phyloP scores from a whole-genome alignment of 2,329 filamentous ascomycete genomes.

The Xenoacremonium recifei region DNA sequence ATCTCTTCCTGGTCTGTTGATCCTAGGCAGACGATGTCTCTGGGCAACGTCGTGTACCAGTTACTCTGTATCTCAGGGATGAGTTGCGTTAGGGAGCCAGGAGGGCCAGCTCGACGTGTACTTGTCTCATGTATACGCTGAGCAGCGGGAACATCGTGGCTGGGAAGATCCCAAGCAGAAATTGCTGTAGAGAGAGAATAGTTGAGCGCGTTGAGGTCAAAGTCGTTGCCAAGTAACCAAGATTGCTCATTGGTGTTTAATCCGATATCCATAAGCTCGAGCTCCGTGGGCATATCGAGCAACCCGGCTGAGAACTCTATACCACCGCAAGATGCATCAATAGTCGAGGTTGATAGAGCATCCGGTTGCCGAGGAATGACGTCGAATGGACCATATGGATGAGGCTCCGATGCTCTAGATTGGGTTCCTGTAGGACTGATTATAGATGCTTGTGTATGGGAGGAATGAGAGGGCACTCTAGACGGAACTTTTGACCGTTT shows the following conservation, averaged over 20 bases:
- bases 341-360: too few species aligned
- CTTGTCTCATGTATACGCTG: not conserved
- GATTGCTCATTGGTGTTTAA: not conserved
- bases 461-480: not conserved
- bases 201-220: not conserved
- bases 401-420: not conserved
- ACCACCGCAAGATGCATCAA: too few species aligned
- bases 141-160: not conserved
- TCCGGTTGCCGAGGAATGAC: not conserved
- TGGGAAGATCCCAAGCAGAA: not conserved
- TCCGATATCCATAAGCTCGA: not conserved
- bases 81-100: not conserved
- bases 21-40: too few species aligned
- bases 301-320: not conserved
- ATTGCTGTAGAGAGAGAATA: not conserved
- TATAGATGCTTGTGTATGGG: not conserved
- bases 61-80: too few species aligned
- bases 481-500: too few species aligned
- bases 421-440: not conserved
- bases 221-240: not conserved
- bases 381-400: not conserved
- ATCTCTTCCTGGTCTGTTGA: slow-evolving; percentile 2
- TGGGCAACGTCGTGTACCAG: too few species aligned
- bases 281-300: not conserved
- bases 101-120: not conserved